Conservation (phyloP, 2,329 filamentous ascomycete genomes). For the Pyrenophora teres region DNA sequence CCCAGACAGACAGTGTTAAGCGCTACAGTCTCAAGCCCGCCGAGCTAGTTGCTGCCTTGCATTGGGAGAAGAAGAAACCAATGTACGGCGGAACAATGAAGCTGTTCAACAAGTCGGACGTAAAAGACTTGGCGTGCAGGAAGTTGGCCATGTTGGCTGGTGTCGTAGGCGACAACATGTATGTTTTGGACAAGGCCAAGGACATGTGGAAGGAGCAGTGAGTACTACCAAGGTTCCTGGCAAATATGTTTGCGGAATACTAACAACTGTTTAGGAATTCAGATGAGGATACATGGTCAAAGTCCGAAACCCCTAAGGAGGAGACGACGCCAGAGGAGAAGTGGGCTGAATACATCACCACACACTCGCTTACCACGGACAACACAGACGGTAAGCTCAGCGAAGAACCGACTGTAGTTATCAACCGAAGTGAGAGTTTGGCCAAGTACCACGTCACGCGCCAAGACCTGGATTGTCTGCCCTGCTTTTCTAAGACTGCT, state of each 20-base stretch:
- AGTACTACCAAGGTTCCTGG: background rate
- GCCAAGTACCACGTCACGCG: constrained; percentile 12
- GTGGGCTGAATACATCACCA: constrained; percentile 14
- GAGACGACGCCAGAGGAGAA: constrained; percentile 16
- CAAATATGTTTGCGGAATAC: background rate
- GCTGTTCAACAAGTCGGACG: constrained; percentile 14
- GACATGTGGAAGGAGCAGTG: constrained; percentile 16
- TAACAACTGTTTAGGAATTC: background rate
- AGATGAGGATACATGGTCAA: background rate
- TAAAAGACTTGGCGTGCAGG: constrained; percentile 10
- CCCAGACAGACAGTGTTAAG: constrained; percentile 17
- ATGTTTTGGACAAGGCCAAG: constrained; percentile 2
- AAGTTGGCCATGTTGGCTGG: constrained; percentile 15
- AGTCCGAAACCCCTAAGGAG: background rate
- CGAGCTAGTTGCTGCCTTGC: constrained; percentile 6
- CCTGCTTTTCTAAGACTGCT: constrained; percentile 15
- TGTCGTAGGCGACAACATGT: background rate
- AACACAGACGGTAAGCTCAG: constrained; percentile 3
- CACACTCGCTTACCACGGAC: background rate
- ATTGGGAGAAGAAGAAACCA: constrained; percentile 16
- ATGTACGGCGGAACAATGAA: constrained; percentile 14
- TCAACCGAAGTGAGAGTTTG: constrained; percentile 21
- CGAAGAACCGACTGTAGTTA: constrained; percentile 12
- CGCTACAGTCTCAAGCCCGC: constrained; percentile 21
- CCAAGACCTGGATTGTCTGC: constrained; percentile 12